phyloP scores from a whole-genome alignment of 2,329 filamentous ascomycete genomes.

The Arthrobotrys conoides region DNA sequence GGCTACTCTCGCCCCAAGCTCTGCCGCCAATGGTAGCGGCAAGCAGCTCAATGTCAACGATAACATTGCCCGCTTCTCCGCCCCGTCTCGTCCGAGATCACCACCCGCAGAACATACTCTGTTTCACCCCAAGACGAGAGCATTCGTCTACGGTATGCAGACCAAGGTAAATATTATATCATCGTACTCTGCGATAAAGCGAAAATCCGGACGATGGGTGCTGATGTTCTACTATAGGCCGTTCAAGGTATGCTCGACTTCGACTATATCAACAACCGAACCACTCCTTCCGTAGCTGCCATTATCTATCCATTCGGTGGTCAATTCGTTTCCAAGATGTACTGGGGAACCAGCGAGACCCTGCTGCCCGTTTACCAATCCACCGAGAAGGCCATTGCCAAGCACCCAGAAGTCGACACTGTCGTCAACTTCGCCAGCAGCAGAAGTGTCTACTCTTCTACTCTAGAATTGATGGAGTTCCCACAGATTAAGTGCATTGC shows the following conservation, averaged over 20 bases:
- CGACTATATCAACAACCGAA: constrained; percentile 99
- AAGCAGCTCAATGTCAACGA: constrained; percentile 83
- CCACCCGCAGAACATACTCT: constrained; percentile 89
- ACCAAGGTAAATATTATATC: constrained; percentile 91
- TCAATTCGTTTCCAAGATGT: constrained; percentile 99
- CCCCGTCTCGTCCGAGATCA: constrained; percentile 91
- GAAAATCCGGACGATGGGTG: not conserved
- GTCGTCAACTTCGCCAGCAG: constrained; percentile 99
- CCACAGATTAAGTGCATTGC: constrained; percentile 99
- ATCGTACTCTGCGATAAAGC: constrained; percentile 64
- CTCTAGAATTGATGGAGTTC: constrained; percentile 97
- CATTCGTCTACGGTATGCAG: constrained; percentile 99
- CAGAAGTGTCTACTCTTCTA: constrained; percentile 97
- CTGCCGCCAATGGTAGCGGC: constrained; percentile 64
- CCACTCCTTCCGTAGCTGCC: constrained; percentile 94
- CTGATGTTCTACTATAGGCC: constrained; percentile 64
- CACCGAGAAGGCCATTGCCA: constrained; percentile 89
- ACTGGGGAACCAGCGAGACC: constrained; percentile 99
- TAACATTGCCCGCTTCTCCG: constrained; percentile 96
- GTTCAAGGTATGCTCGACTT: constrained; percentile 83
- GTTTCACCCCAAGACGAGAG: constrained; percentile 99
- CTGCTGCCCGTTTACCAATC: constrained; percentile 98
- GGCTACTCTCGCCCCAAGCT: constrained; percentile 62
- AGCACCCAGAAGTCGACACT: constrained; percentile 97
- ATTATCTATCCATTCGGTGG: constrained; percentile 99